Conservation (phyloP, 345 rosid species). For the Barbarea vulgaris region DNA sequence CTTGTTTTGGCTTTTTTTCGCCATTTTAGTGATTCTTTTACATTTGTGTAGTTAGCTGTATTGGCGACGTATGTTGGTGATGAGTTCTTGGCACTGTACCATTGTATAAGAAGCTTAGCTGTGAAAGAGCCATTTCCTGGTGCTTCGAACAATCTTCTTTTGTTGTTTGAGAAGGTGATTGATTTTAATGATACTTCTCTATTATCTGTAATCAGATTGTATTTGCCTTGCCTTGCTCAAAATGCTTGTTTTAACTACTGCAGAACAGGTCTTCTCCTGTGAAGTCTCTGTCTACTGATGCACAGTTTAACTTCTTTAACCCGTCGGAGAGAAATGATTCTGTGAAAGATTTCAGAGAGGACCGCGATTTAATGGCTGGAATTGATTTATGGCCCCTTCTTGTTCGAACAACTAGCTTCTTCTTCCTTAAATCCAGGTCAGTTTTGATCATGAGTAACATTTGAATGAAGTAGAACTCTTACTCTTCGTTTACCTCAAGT, state of each 20-base stretch:
- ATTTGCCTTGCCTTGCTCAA: constrained; percentile 14
- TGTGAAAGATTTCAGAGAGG: neutral
- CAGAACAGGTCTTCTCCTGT: constrained; percentile 73
- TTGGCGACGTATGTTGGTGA: constrained; percentile 88
- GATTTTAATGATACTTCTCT: constrained; percentile 2
- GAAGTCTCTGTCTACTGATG: constrained; percentile 46
- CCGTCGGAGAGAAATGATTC: constrained; percentile 52
- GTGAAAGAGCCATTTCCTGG: constrained; percentile 94
- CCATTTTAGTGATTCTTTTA: neutral
- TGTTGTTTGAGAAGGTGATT: constrained; percentile 81
- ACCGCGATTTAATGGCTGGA: constrained; percentile 29
- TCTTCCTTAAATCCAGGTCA: constrained; percentile 74
- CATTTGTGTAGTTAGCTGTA: constrained; percentile 68
- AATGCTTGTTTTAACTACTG: constrained; percentile 45
- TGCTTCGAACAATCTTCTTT: constrained; percentile 74
- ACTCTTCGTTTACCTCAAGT: neutral
- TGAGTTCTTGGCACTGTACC: constrained; percentile 87
- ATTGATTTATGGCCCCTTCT: constrained; percentile 63
- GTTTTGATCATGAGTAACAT: constrained; percentile 12
- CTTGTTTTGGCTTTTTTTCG: neutral
- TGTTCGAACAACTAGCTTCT: constrained; percentile 67
- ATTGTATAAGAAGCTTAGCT: constrained; percentile 90
- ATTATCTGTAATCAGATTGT: neutral
- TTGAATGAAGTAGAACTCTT: neutral
- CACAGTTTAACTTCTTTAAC: constrained; percentile 58